A percentile compares a stretch with the other conserved stretches of the same genome.
Evolutionary conservation across 1,284 basidiomycete genomes (phyloP).

Genomic region (Coniferiporia weirii): DNA sequence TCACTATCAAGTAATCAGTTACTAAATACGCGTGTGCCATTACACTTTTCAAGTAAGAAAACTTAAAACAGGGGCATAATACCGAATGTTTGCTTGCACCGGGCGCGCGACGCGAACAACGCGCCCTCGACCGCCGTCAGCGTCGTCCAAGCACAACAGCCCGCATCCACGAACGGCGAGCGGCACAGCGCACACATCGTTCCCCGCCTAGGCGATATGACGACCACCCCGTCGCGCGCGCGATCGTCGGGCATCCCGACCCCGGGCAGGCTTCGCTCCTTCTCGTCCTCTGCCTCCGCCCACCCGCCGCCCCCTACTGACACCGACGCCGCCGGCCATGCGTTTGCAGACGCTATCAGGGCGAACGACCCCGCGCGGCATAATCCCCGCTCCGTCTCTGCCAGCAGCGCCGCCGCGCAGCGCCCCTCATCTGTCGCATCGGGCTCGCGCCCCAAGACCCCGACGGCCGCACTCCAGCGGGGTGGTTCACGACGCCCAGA

Average conservation of each 20-base stretch:
- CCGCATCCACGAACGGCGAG: no score
- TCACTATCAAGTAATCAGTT: no score
- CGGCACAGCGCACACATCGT: no score
- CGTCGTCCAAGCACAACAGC: no score
- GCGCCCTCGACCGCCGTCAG: no score
- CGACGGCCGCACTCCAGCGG: conserved; percentile 33
- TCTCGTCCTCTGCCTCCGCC: conserved; percentile 14
- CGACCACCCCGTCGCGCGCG: neutral
- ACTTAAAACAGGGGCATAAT: no score
- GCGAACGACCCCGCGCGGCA: conserved; percentile 73
- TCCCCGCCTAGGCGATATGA: neutral
- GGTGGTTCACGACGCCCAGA: conserved; percentile 33
- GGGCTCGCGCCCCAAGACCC: conserved; percentile 48
- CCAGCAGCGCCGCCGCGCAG: conserved; percentile 32
- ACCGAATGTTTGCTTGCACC: no score
- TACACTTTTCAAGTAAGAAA: no score
- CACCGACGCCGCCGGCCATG: neutral
- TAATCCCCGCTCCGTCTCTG: conserved; percentile 42
- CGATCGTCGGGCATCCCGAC: conserved; percentile 17
- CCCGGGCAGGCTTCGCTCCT: conserved; percentile 16
- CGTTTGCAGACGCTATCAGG: conserved; percentile 64
- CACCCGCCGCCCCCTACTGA: conserved; percentile 8
- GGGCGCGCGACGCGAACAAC: no score
- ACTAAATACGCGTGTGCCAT: no score
- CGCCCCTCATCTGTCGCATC: conserved; percentile 49